Evolutionary conservation across 257 asterid species (phyloP).

Genomic region (Solanum chilense): DNA sequence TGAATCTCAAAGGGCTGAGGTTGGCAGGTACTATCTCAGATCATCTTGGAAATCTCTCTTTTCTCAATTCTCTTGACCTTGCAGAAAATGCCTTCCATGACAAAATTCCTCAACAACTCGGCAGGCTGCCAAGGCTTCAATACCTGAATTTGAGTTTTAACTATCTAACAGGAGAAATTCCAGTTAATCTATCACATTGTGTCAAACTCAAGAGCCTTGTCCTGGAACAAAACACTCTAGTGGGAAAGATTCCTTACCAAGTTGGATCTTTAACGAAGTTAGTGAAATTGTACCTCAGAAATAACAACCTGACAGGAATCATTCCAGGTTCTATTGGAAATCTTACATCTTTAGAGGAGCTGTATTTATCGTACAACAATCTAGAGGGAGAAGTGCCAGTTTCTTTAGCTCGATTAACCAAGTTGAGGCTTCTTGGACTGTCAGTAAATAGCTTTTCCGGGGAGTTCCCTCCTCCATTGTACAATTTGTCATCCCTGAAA

Average conservation of each 20-base stretch:
- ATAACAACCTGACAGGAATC: constrained; percentile 38
- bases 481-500: constrained; percentile 26
- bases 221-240: constrained; percentile 23
- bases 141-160: constrained; percentile 25
- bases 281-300: constrained; percentile 9
- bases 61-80: constrained; percentile 26
- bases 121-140: constrained; percentile 22
- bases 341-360: background rate
- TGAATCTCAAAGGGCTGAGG: constrained; percentile 17
- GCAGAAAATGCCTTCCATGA: constrained; percentile 30
- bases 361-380: constrained; percentile 27
- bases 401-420: constrained; percentile 8
- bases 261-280: constrained; percentile 8
- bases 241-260: constrained; percentile 6
- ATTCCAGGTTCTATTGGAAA: constrained; percentile 43
- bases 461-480: constrained; percentile 24
- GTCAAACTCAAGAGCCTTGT: constrained; percentile 14
- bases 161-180: constrained; percentile 21
- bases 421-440: constrained; percentile 5
- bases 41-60: constrained; percentile 29
- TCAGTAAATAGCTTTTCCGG: constrained; percentile 17
- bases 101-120: constrained; percentile 19
- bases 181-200: constrained; percentile 21
- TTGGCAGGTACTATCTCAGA: constrained; percentile 24
- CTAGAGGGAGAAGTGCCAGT: constrained; percentile 24